phyloP scores from a whole-genome alignment of 2,329 filamentous ascomycete genomes.

The Penicillium brevicompactum region DNA sequence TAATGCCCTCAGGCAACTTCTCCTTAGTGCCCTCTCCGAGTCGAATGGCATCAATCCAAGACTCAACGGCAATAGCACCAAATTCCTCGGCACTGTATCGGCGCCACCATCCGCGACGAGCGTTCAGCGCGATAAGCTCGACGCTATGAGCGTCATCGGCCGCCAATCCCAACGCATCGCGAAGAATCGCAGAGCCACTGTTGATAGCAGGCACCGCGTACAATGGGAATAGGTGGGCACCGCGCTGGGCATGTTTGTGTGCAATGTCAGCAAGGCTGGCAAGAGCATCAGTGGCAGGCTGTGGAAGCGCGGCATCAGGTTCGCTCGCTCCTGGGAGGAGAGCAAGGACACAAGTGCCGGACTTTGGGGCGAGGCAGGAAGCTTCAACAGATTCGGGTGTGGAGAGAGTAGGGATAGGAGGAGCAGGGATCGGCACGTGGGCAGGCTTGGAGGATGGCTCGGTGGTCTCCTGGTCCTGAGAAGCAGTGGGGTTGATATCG shows the following conservation, averaged over 20 bases:
- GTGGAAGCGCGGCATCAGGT: slow-evolving; percentile 50
- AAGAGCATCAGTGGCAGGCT: slow-evolving; percentile 56
- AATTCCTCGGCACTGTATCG: slow-evolving; percentile 60
- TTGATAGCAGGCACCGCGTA: slow-evolving; percentile 70
- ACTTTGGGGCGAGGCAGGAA: slow-evolving; percentile 73
- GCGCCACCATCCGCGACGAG: slow-evolving; percentile 83
- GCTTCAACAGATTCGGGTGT: slow-evolving; percentile 66
- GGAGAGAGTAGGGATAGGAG: slow-evolving; percentile 67
- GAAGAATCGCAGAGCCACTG: slow-evolving; percentile 57
- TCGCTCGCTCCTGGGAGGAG: slow-evolving; percentile 62
- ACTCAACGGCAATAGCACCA: slow-evolving; percentile 64
- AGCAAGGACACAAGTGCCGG: slow-evolving; percentile 80
- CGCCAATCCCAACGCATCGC: slow-evolving; percentile 64
- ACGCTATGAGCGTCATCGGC: slow-evolving; percentile 52
- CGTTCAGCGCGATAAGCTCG: slow-evolving; percentile 81
- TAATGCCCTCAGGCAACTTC: slow-evolving; percentile 66
- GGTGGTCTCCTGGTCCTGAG: slow-evolving; percentile 35
- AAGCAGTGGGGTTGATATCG: slow-evolving; percentile 52
- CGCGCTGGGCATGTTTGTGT: slow-evolving; percentile 69
- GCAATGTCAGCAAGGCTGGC: slow-evolving; percentile 70
- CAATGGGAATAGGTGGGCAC: slow-evolving; percentile 78
- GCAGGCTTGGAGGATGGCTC: slow-evolving; percentile 39
- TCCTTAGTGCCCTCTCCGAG: slow-evolving; percentile 83
- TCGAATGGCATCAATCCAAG: slow-evolving; percentile 88
- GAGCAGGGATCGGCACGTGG: slow-evolving; percentile 57